Evolutionary conservation across 495 filamentous ascomycete species (phyloP), one percentile per base, ranked within the genome.

Genomic region (Xylaria cubensis): DNA sequence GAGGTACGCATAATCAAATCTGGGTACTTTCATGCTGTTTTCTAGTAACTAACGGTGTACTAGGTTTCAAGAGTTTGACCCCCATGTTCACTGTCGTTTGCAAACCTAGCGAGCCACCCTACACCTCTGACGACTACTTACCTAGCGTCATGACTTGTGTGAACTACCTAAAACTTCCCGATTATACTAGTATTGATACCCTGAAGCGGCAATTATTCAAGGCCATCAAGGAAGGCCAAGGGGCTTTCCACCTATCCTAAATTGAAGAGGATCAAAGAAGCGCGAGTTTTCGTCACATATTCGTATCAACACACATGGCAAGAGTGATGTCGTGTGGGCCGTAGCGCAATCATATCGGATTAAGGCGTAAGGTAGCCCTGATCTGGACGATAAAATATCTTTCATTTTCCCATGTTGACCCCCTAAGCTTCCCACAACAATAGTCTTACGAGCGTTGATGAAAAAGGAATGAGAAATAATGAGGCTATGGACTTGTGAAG

Each of bases 81-180:
- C 97, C 97, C 8, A 97, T 98, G 87, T 97, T 99, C 79, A 99
- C 97, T 10, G 97, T 99, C 51, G 97, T 99, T 21, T 98, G 97
- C 85, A 97, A 97, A 80, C 95, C 96, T 8, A 97, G 93, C 84
- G 97, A 99, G 76, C 90, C 94, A 9, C 96, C 96, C 2, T 97
- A 94, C 80, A 92, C 91, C 9, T 97, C 96, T 4, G 97, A 99
- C 79, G 97, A 98, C 82, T 98, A 98, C 75, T 87, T 99, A 44
- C 94, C 97, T 32, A 98, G 95, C 77, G 97, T 98, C 78, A 99
- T 99, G 97, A 99, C 97, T 56, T 98, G 97, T 80, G 96, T 97
- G 79, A 99, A 99, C 80, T 99, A 99, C 80, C 92, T 99, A 74
- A 99, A 99, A 81, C 86, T 99, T 76, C 97, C 97, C 26, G 94